phyloP scores from a whole-genome alignment of 1,284 basidiomycete genomes.

The Uromyces viciae-fabae region DNA sequence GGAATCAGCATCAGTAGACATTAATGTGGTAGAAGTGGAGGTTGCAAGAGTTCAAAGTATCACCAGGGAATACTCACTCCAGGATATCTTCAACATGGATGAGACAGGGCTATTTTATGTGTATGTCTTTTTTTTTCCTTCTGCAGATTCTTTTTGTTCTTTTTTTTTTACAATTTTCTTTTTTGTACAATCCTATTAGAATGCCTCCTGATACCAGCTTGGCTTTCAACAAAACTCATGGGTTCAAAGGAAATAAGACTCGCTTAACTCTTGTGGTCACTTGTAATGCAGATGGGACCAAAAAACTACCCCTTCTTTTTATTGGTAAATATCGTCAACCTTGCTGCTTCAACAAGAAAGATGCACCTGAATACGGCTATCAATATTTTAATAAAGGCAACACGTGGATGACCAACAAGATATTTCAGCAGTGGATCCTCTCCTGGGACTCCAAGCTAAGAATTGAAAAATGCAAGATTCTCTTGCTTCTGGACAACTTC shows the following conservation, averaged over 20 bases:
- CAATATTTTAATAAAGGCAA: slow-evolving; percentile 15
- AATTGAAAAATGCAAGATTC: neutral
- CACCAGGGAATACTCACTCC: neutral
- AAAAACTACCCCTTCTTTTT: slow-evolving; percentile 2
- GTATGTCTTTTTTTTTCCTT: neutral
- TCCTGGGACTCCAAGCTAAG: neutral
- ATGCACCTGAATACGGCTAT: neutral
- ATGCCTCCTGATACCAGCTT: slow-evolving; percentile 37
- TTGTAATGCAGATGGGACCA: slow-evolving; percentile 1
- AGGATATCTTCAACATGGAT: neutral
- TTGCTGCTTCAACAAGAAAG: neutral
- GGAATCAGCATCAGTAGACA: neutral
- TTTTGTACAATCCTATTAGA: neutral
- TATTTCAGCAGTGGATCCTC: slow-evolving; percentile 28
- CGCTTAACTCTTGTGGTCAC: neutral
- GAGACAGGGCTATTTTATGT: neutral
- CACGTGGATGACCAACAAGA: neutral
- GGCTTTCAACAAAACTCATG: neutral
- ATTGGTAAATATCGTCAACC: slow-evolving; percentile 11
- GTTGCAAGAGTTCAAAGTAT: neutral
- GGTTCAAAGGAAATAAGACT: slow-evolving; percentile 3
- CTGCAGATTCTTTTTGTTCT: neutral
- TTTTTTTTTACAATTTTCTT: neutral
- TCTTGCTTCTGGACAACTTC: slow-evolving; percentile 24
- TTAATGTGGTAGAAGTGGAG: neutral